Evolutionary conservation across 768 basidiomycete species (phyloP).

Genomic region (Amyloporia xantha): DNA sequence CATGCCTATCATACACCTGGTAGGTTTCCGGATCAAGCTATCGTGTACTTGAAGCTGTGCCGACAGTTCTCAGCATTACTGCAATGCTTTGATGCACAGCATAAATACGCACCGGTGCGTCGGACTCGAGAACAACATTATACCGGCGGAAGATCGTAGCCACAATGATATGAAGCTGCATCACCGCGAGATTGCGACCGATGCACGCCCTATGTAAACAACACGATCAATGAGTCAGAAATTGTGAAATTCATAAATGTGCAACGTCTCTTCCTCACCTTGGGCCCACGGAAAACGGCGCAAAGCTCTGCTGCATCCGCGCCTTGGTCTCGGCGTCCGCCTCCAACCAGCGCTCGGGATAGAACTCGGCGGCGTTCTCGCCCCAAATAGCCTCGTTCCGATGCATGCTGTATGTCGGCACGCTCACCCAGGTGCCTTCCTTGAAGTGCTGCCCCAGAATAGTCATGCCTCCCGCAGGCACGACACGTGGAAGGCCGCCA

Average conservation of each 20-base stretch:
- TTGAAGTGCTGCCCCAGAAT: constrained; percentile 17
- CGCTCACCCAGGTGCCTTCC: constrained; percentile 20
- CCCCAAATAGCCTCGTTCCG: constrained; percentile 24
- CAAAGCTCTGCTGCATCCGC: constrained; percentile 7
- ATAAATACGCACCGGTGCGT: constrained; percentile 36
- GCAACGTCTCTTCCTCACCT: neutral
- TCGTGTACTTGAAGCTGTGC: neutral
- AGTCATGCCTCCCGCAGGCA: constrained; percentile 19
- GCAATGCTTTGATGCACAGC: neutral
- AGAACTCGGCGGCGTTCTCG: constrained; percentile 20
- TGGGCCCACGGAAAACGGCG: constrained; percentile 13
- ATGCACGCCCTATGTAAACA: constrained; percentile 2
- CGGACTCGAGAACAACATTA: constrained; percentile 56
- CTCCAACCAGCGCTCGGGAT: constrained; percentile 27
- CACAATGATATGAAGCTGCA: constrained; percentile 50
- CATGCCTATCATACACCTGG: neutral
- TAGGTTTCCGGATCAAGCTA: neutral
- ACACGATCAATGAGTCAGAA: neutral
- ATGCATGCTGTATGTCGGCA: constrained; percentile 23
- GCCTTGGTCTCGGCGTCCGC: constrained; percentile 3
- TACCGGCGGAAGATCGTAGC: constrained; percentile 69
- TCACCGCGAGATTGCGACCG: constrained; percentile 1
- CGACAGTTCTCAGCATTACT: neutral
- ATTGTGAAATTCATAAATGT: neutral
- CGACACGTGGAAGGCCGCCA: constrained; percentile 23